Evolutionary conservation across 441 rosid species (phyloP).

Genomic region (Arabidopsis hybrid): DNA sequence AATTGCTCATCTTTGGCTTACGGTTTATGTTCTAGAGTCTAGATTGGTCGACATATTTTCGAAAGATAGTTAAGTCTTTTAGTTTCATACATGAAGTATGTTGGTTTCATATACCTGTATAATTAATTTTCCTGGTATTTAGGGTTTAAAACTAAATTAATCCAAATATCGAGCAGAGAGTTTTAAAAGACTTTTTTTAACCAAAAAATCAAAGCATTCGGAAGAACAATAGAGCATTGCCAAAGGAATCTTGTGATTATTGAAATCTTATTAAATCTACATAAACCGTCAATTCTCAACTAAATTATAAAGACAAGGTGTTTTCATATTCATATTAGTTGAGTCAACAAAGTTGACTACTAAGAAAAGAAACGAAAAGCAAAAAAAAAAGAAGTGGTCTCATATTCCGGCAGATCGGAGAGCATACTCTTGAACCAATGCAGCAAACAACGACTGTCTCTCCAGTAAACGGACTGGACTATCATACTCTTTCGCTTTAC

Average conservation of each 20-base stretch:
- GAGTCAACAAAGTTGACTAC: background rate
- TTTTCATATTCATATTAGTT: background rate
- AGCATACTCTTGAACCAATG: conserved; percentile 93
- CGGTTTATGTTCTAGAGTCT: background rate
- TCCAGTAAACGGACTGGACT: conserved; percentile 75
- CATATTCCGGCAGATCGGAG: conserved; percentile 76
- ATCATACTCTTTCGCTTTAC: conserved; percentile 78
- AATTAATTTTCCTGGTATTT: too few relatives aligned
- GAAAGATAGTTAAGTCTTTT: background rate
- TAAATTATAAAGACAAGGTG: too few relatives aligned
- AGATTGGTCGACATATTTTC: background rate
- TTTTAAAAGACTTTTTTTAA: too few relatives aligned
- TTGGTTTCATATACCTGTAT: background rate
- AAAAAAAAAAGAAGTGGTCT: background rate
- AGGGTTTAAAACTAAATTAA: background rate
- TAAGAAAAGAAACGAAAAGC: background rate
- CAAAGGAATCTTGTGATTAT: conserved; percentile 13
- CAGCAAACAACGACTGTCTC: conserved; percentile 77
- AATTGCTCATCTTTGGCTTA: background rate
- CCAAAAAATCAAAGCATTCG: too few relatives aligned
- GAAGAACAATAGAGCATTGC: background rate
- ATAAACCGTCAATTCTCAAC: background rate
- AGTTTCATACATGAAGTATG: too few relatives aligned
- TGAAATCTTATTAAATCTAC: background rate
- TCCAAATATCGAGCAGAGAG: too few relatives aligned